Evolutionary conservation across 1,284 basidiomycete genomes (phyloP).

Genomic region (Sporisorium graminicola): DNA sequence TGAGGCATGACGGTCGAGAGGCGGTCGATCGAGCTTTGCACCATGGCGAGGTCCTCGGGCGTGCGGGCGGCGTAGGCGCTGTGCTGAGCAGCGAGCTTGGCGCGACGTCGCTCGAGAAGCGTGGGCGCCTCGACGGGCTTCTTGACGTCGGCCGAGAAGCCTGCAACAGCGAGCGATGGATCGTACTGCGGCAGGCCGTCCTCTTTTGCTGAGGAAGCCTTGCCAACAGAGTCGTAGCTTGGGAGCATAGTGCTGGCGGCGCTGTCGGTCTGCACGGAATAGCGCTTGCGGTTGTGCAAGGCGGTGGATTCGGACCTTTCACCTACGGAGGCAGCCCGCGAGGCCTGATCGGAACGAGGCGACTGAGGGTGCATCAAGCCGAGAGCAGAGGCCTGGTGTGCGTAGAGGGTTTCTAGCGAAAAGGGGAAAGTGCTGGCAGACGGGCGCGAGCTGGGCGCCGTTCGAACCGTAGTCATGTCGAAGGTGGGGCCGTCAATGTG

Average conservation of each 20-base stretch:
- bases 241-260: slow-evolving; percentile 36
- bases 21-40: slow-evolving; percentile 55
- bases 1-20: slow-evolving; percentile 54
- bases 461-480: slow-evolving; percentile 36
- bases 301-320: slow-evolving; percentile 36
- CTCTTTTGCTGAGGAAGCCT: slow-evolving; percentile 1
- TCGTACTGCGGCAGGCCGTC: slow-evolving; percentile 35
- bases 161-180: neutral
- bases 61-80: slow-evolving; percentile 52
- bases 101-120: slow-evolving; percentile 45
- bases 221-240: slow-evolving; percentile 23
- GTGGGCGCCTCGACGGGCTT: slow-evolving; percentile 28
- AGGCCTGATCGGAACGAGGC: slow-evolving; percentile 40
- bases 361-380: slow-evolving; percentile 16
- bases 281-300: slow-evolving; percentile 32
- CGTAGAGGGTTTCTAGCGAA: slow-evolving; percentile 29
- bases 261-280: slow-evolving; percentile 41
- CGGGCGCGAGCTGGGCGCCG: slow-evolving; percentile 5
- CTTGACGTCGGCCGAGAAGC: slow-evolving; percentile 13
- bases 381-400: slow-evolving; percentile 6
- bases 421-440: slow-evolving; percentile 1
- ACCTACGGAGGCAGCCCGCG: slow-evolving; percentile 33
- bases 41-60: slow-evolving; percentile 51
- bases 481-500: slow-evolving; percentile 27
- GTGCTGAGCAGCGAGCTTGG: slow-evolving; percentile 48